Conservation (phyloP, 2,329 filamentous ascomycete genomes). For the Geosmithia putterillii region DNA sequence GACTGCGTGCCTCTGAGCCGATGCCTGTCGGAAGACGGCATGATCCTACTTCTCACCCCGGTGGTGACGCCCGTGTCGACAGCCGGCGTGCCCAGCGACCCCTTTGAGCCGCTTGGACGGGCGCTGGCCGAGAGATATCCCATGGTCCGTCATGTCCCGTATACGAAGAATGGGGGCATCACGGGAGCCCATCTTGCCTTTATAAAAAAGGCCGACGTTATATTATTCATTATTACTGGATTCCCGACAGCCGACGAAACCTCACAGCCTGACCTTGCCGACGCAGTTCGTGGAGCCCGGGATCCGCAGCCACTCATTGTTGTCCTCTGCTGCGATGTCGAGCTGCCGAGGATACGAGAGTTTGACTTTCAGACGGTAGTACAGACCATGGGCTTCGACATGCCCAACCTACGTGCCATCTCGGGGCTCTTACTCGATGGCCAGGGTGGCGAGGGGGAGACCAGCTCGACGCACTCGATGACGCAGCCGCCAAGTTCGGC, state of each 20-base stretch:
- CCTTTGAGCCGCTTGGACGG: slow-evolving; percentile 59
- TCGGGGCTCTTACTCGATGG: slow-evolving; percentile 36
- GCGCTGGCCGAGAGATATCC: slow-evolving; percentile 47
- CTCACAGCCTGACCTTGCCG: slow-evolving; percentile 39
- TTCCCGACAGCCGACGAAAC: slow-evolving; percentile 30
- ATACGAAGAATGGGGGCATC: slow-evolving; percentile 50
- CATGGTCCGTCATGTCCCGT: slow-evolving; percentile 59
- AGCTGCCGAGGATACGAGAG: slow-evolving; percentile 22
- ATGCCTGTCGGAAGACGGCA: slow-evolving; percentile 32
- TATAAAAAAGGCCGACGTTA: slow-evolving; percentile 43
- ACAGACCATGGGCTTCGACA: slow-evolving; percentile 34
- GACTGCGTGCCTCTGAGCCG: slow-evolving; percentile 33
- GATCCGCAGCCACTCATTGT: slow-evolving; percentile 38
- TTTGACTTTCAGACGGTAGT: slow-evolving; percentile 38
- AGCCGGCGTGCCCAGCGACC: slow-evolving; percentile 39
- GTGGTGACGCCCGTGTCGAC: slow-evolving; percentile 33
- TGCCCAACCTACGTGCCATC: slow-evolving; percentile 32
- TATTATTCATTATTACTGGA: slow-evolving; percentile 49
- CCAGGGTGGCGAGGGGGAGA: neutral
- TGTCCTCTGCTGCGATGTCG: slow-evolving; percentile 35
- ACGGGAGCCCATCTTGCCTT: slow-evolving; percentile 51
- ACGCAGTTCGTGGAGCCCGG: slow-evolving; percentile 27
- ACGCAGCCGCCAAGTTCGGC: slow-evolving; percentile 10
- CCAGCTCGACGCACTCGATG: too few relatives aligned
- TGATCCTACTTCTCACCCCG: slow-evolving; percentile 51